Evolutionary conservation across 306 rosid species (phyloP).

Genomic region (Pachyrhizus erosus): DNA sequence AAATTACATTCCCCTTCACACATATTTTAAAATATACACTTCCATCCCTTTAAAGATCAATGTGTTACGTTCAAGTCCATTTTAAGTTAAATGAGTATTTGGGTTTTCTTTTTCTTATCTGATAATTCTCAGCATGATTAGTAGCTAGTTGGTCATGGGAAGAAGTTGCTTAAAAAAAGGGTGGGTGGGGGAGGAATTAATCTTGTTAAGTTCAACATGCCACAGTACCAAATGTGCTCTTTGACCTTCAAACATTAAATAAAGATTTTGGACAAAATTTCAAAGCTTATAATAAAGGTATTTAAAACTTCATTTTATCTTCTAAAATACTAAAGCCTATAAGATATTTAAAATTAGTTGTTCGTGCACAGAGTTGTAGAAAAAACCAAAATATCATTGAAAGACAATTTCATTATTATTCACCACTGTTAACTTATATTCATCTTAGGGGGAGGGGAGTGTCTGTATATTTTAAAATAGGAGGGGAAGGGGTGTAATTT

Average conservation of each 20-base stretch:
- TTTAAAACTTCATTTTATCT: neutral
- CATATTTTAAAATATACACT: neutral
- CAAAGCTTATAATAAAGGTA: neutral
- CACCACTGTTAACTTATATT: neutral
- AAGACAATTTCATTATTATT: neutral
- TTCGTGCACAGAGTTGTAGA: neutral
- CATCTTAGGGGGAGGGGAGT: neutral
- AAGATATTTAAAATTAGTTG: neutral
- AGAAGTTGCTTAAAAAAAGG: no score
- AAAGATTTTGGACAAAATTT: neutral
- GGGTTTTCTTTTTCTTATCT: neutral
- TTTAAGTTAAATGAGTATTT: neutral
- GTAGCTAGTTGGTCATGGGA: neutral
- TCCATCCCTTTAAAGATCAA: neutral
- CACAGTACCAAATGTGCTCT: no score
- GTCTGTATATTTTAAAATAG: neutral
- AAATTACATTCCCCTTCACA: neutral
- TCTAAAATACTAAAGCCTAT: neutral
- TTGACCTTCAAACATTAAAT: neutral
- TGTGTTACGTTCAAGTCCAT: neutral
- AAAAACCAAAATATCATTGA: neutral
- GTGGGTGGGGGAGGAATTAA: no score
- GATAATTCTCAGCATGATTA: neutral
- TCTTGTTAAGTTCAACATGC: no score
- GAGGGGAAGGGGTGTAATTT: neutral